Evolutionary conservation across 1,139 yeast genomes (phyloP).

Genomic region (Arxiozyma slooffiae): DNA sequence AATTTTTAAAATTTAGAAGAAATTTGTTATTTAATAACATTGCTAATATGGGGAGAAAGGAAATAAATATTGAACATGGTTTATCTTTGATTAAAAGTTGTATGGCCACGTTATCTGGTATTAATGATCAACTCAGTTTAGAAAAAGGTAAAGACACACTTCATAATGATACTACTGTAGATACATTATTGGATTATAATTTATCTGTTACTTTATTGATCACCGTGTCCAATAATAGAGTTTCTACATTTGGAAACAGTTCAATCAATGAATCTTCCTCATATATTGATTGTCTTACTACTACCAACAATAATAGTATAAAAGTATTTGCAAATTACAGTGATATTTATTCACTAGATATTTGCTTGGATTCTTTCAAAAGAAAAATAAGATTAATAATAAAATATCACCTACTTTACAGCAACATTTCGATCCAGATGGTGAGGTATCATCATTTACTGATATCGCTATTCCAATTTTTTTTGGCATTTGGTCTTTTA

Average conservation of each 20-base stretch:
- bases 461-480: slow-evolving; percentile 52
- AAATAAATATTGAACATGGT: slow-evolving; percentile 42
- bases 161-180: not conserved
- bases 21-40: slow-evolving; percentile 47
- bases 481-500: slow-evolving; percentile 58
- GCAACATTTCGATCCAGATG: slow-evolving; percentile 51
- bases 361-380: slow-evolving; percentile 20
- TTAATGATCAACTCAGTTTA: not conserved
- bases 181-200: not conserved
- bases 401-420: slow-evolving; percentile 52
- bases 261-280: not conserved
- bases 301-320: not conserved
- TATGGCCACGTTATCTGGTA: slow-evolving; percentile 17
- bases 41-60: slow-evolving; percentile 50
- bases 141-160: not conserved
- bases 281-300: not conserved
- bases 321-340: slow-evolving; percentile 2
- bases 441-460: slow-evolving; percentile 40
- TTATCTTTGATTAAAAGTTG: slow-evolving; percentile 37
- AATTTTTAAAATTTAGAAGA: slow-evolving; percentile 41
- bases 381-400: slow-evolving; percentile 30
- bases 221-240: not conserved
- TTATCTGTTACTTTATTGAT: not conserved
- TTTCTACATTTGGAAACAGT: not conserved
- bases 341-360: slow-evolving; percentile 21